Base-by-base conservation (phyloP, 2,329 filamentous ascomycete genomes). In the Beauveria sp. region DNA sequence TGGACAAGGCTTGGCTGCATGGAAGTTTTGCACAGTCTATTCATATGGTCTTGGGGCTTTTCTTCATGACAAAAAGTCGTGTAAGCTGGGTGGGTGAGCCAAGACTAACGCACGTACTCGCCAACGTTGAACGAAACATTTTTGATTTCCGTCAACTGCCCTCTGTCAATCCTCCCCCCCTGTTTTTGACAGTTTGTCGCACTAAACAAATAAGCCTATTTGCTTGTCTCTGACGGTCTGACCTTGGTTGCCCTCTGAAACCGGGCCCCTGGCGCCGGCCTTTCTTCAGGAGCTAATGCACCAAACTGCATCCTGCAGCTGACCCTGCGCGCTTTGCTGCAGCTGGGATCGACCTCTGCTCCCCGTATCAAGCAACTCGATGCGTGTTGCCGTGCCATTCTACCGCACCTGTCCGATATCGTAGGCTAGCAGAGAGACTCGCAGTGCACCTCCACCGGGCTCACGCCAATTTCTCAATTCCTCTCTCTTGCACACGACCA, bases 341-440 rank as follows among this genome's bases (percentile, higher is more conserved):
- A 43, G 43, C 55, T 51, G 24, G 40, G 48, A 59, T 52, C 56
- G 56, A 53, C 56, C 56, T n/a, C 12, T 20, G 12, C 30, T 52
- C 46, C 46, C 56, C 48, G 26, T 52, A 59, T 43, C 40, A 28
- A 59, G 56, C 40, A 59, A 59, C 48, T 59, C 48, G 46, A 59
- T 53, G 24, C 56, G 40, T 41, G 22, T 51, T 44, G 46, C 24
- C 9, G 14, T 48, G 28, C 54, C 43, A 55, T 43, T 28, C 34
- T 37, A 37, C 34, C 14, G 12, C 34, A 14, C 51, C 20, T 30
- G 37, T 41, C 20, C 34, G 14, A 24, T 54, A 26, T 54, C 22
- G 37, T 43, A 28, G 37, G 14, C 30, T 47, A 24, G 20, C 44
- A 47, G 8, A 24, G n/a, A 47, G 22, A 24, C 34, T 37, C 14